Evolutionary conservation across 495 filamentous ascomycete genomes (phyloP).

Genomic region (Tuber aestivum): DNA sequence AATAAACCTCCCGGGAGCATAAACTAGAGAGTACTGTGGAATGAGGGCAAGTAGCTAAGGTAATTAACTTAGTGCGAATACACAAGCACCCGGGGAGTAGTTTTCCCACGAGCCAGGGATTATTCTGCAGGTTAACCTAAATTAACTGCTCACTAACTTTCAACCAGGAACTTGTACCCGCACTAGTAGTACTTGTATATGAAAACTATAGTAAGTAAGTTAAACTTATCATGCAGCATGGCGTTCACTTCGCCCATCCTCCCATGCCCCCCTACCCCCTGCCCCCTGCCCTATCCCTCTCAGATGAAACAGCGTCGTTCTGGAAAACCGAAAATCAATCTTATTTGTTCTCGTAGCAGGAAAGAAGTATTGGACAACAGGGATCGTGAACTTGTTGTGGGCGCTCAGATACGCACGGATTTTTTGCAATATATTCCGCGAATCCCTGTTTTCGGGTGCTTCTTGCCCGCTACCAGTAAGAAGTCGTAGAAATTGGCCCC

Average conservation of each 20-base stretch:
- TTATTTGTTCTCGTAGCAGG: background rate
- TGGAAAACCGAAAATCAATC: slow-evolving; percentile 2
- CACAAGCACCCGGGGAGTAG: no score
- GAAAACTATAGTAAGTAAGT: background rate
- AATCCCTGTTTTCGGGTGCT: background rate
- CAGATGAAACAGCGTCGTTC: background rate
- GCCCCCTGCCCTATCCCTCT: background rate
- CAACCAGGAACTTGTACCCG: no score
- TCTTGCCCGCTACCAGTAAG: background rate
- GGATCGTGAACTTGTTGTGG: no score
- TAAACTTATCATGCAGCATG: background rate
- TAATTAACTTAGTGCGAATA: background rate
- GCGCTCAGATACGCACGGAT: background rate
- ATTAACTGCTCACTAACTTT: no score
- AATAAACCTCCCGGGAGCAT: background rate
- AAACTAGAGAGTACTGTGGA: background rate
- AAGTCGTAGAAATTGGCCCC: background rate
- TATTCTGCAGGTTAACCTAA: no score
- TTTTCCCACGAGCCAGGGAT: no score
- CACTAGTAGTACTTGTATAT: no score
- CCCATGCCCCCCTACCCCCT: background rate
- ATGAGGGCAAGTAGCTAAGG: background rate
- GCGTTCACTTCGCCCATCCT: background rate
- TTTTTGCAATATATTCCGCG: background rate
- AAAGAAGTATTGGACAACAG: background rate